Conservation (phyloP, 371 early-diverging fungal genomes). For the Furculomyces boomerangus region DNA sequence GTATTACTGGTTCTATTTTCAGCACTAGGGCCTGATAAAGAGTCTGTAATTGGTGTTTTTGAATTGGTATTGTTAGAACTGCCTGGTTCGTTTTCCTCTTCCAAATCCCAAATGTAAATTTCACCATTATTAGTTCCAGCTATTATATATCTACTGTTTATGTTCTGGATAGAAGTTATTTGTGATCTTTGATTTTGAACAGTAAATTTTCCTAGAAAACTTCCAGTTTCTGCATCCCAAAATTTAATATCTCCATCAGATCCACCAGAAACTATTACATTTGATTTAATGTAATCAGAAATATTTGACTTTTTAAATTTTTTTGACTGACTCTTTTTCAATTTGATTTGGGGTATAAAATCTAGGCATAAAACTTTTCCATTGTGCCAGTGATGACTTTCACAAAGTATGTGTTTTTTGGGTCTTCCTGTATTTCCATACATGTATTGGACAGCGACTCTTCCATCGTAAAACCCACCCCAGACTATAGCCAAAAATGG, state of each 20-base stretch:
- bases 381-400: background rate
- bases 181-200: background rate
- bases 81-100: too few species aligned
- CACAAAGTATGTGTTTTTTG: background rate
- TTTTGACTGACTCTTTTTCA: background rate
- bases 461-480: background rate
- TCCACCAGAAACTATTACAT: slow-evolving; percentile 5
- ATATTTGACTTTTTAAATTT: background rate
- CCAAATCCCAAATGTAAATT: too few species aligned
- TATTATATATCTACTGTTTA: background rate
- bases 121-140: background rate
- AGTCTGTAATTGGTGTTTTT: too few species aligned
- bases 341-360: background rate
- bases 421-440: background rate
- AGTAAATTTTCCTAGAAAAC: background rate
- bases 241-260: background rate
- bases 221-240: slow-evolving; percentile 2
- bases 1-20: too few species aligned
- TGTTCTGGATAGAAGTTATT: background rate
- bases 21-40: too few species aligned
- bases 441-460: background rate
- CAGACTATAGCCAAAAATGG: background rate
- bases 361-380: background rate
- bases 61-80: too few species aligned
- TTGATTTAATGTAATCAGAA: background rate